Percentiles rank a stretch among this genome's conserved stretches.
These are phyloP conservation scores for Paraconiothyrium brasiliense DNA, from an alignment of 2,329 filamentous ascomycete species.

Conservation along the genomic window DNA sequence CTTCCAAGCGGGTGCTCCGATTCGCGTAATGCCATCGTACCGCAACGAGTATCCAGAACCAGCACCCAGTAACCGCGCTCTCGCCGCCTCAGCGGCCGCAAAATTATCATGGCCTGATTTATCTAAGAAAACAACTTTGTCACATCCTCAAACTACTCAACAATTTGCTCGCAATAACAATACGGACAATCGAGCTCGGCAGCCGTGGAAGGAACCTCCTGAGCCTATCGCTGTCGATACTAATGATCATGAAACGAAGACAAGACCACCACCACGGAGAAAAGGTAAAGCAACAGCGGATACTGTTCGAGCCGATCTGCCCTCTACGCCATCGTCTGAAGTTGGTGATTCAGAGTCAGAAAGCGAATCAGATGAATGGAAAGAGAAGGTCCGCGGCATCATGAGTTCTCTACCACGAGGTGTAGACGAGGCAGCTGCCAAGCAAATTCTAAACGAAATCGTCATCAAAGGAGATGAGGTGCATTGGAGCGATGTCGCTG, in stretches of 20 bases:
- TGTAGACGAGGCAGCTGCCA: constrained; percentile 82
- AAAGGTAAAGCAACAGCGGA: constrained; percentile 40
- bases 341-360: constrained; percentile 31
- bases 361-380: constrained; percentile 49
- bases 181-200: constrained; percentile 30
- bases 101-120: constrained; percentile 40
- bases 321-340: constrained; percentile 44
- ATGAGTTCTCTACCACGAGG: constrained; percentile 83
- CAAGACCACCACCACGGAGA: constrained; percentile 31
- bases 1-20: constrained; percentile 21
- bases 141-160: constrained; percentile 8
- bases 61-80: constrained; percentile 29
- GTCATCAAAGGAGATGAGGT: constrained; percentile 94
- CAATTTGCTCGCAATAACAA: constrained; percentile 15
- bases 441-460: constrained; percentile 95
- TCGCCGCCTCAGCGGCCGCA: constrained; percentile 44
- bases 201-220: constrained; percentile 25
- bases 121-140: constrained; percentile 26
- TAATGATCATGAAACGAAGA: constrained; percentile 30
- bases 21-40: constrained; percentile 50
- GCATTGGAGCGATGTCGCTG: constrained; percentile 92
- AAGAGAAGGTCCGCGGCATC: constrained; percentile 53
- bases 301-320: constrained; percentile 44
- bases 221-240: constrained; percentile 31
- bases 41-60: constrained; percentile 59